These are phyloP conservation scores for Solanum virginianum DNA, from an alignment of 257 asterid species.

Conservation along the genomic window DNA sequence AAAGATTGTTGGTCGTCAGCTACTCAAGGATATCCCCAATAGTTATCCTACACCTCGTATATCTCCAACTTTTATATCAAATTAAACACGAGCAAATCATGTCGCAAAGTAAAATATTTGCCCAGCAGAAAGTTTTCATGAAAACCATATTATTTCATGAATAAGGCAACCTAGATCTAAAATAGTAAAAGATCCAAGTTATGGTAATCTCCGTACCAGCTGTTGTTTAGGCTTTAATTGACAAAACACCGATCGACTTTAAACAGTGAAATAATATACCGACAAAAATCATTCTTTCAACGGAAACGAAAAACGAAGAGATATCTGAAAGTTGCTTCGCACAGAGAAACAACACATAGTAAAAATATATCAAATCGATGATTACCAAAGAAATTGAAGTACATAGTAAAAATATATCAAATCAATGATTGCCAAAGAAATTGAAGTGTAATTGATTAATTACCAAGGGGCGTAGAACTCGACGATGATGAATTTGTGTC, in stretches of 20 bases:
- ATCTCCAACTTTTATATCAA: background rate
- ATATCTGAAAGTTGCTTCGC: background rate
- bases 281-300: background rate
- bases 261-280: background rate
- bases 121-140: background rate
- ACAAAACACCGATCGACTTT: background rate
- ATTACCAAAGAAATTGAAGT: background rate
- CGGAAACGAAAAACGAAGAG: background rate
- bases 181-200: background rate
- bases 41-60: background rate
- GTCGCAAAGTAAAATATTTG: background rate
- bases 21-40: background rate
- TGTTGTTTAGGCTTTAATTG: background rate
- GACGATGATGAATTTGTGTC: constrained; percentile 66
- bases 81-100: background rate
- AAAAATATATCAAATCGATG: background rate
- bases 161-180: background rate
- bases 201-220: background rate
- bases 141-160: background rate
- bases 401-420: background rate
- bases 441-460: background rate
- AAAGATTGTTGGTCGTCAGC: background rate
- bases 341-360: background rate
- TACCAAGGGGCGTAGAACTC: constrained; percentile 95
- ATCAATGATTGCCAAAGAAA: background rate